These are phyloP conservation scores for Corylus heterophylla DNA, from an alignment of 306 rosid species.

Conservation along the genomic window DNA sequence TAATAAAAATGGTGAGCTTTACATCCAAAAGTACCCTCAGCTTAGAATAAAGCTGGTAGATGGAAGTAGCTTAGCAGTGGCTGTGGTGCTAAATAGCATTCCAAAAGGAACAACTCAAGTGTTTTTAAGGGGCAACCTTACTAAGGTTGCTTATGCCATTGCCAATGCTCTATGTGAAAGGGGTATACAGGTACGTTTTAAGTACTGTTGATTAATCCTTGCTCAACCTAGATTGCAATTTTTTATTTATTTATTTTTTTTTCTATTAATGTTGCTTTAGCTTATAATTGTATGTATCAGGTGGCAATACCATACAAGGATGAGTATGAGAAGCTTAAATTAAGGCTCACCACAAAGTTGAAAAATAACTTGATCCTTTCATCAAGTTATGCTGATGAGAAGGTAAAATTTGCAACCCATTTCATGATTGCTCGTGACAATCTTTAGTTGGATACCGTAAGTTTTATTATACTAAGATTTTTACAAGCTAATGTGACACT, in stretches of 20 bases:
- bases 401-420: conserved; percentile 28
- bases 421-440: neutral
- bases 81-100: conserved; percentile 32
- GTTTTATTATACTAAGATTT: too few relatives aligned
- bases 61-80: conserved; percentile 43
- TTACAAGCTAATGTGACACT: too few relatives aligned
- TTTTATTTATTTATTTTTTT: too few relatives aligned
- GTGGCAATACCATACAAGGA: conserved; percentile 38
- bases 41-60: conserved; percentile 45
- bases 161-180: conserved; percentile 29
- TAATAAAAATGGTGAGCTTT: conserved; percentile 40
- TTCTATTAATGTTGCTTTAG: too few relatives aligned
- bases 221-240: too few relatives aligned
- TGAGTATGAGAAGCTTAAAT: conserved; percentile 49
- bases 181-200: conserved; percentile 33
- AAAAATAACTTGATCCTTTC: conserved; percentile 43
- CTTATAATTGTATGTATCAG: conserved; percentile 24
- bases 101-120: conserved; percentile 47
- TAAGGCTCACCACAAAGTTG: conserved; percentile 21
- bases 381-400: conserved; percentile 27
- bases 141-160: conserved; percentile 42
- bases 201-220: neutral
- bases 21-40: conserved; percentile 29
- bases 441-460: too few relatives aligned
- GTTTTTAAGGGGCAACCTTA: conserved; percentile 40